Evolutionary conservation across 768 basidiomycete genomes (phyloP).

Genomic region (Zangia roseola): DNA sequence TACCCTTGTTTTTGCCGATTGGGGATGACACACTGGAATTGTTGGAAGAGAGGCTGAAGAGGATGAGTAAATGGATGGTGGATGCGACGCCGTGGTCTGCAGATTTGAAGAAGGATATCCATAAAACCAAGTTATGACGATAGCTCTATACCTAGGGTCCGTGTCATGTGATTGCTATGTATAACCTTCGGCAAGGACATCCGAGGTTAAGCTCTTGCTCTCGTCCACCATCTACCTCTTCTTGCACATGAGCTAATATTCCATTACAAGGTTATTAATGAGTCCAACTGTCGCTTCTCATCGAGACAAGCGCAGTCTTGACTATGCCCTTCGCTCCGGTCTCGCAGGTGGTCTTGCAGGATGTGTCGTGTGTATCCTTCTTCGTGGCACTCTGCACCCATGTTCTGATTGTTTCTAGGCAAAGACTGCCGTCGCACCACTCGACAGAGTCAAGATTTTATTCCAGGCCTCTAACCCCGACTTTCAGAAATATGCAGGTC

Average conservation of each 20-base stretch:
- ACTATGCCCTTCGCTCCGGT: constrained; percentile 75
- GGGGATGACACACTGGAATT: constrained; percentile 9
- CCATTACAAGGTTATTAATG: constrained; percentile 25
- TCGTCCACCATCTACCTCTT: background rate
- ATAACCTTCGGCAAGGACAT: constrained; percentile 1
- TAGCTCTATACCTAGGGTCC: no score
- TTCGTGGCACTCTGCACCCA: constrained; percentile 6
- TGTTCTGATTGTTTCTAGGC: constrained; percentile 50
- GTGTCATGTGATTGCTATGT: no score
- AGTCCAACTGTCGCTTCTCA: constrained; percentile 35
- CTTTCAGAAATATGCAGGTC: constrained; percentile 90
- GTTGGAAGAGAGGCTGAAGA: background rate
- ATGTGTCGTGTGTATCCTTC: constrained; percentile 68
- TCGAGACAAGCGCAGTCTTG: constrained; percentile 53
- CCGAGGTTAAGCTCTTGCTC: background rate
- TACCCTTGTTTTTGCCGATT: constrained; percentile 7
- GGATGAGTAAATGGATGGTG: background rate
- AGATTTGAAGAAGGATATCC: constrained; percentile 11
- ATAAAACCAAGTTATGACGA: constrained; percentile 1
- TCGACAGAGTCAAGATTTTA: constrained; percentile 97
- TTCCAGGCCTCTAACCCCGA: constrained; percentile 97
- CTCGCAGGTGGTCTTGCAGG: constrained; percentile 93
- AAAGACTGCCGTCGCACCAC: constrained; percentile 91
- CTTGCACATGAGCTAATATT: constrained; percentile 8
- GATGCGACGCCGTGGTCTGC: constrained; percentile 6